Conservation (phyloP, 306 rosid species). For the Astragalus membranaceus region DNA sequence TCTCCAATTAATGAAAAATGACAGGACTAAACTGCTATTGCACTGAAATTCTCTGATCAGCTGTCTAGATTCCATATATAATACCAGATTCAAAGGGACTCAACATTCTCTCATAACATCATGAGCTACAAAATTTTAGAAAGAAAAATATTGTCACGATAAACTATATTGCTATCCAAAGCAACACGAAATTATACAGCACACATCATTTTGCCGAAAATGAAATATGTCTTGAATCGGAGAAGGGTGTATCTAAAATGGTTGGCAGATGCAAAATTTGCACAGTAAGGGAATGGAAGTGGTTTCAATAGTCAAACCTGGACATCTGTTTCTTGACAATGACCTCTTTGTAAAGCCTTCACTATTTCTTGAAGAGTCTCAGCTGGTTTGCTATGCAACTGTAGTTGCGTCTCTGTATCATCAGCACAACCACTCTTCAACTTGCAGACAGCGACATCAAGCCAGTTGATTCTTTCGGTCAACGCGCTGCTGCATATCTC, state of each 20-base stretch:
- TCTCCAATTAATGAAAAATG: background rate
- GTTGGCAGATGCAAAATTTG: background rate
- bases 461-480: conserved; percentile 43
- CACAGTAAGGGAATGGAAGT: background rate
- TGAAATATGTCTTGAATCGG: background rate
- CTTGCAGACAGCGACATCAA: conserved; percentile 31
- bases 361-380: conserved; percentile 47
- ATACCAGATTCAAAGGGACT: background rate
- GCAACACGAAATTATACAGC: background rate
- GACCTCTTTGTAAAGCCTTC: conserved; percentile 32
- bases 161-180: background rate
- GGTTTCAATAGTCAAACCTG: conserved; percentile 44
- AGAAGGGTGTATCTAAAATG: background rate
- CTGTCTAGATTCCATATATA: background rate
- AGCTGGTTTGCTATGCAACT: conserved; percentile 34
- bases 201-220: background rate
- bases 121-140: background rate
- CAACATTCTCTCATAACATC: background rate
- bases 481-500: conserved; percentile 42
- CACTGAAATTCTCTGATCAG: background rate
- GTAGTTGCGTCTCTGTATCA: conserved; percentile 29
- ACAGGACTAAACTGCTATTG: background rate
- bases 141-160: background rate
- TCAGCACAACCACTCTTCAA: conserved; percentile 31
- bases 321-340: conserved; percentile 26